Conservation (phyloP, 2,329 filamentous ascomycete genomes). For the Raffaelea deltoideospora region DNA sequence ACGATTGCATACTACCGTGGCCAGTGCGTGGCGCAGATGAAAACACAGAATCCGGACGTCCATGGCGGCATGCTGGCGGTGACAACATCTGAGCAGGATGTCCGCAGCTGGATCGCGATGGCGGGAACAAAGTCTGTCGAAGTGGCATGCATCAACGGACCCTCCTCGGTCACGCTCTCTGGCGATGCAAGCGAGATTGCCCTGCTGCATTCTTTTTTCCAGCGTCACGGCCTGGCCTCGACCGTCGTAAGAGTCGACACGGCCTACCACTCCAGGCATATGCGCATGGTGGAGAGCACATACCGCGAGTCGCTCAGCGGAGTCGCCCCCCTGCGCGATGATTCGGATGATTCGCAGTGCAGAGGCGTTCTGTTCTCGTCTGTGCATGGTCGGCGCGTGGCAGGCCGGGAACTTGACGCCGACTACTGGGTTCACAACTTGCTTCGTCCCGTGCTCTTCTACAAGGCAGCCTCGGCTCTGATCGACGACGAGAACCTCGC, state of each 20-base stretch:
- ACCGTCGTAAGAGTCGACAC: slow-evolving; percentile 11
- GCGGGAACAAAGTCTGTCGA: slow-evolving; percentile 11
- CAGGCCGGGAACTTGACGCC: slow-evolving; percentile 4
- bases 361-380: slow-evolving; percentile 10
- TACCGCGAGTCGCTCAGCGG: slow-evolving; percentile 8
- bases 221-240: slow-evolving; percentile 1
- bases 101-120: slow-evolving; percentile 10
- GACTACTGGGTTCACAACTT: slow-evolving; percentile 22
- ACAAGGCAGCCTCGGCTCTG: slow-evolving; percentile 12
- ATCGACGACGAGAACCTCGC: slow-evolving; percentile 2
- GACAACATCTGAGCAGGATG: slow-evolving; percentile 21
- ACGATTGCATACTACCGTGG: slow-evolving; percentile 19
- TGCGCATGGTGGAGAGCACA: slow-evolving; percentile 9
- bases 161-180: slow-evolving; percentile 20
- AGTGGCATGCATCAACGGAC: slow-evolving; percentile 20
- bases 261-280: slow-evolving; percentile 17
- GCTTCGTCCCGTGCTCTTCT: slow-evolving; percentile 18
- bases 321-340: background rate
- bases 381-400: slow-evolving; percentile 8
- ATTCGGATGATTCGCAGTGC: too few relatives aligned
- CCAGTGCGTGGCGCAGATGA: slow-evolving; percentile 13
- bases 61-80: slow-evolving; percentile 33
- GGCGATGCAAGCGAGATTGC: slow-evolving; percentile 10
- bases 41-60: slow-evolving; percentile 1
- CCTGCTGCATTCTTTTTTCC: slow-evolving; percentile 5